Conservation (phyloP, 257 asterid genomes). For the Fraxinus cuspidata region DNA sequence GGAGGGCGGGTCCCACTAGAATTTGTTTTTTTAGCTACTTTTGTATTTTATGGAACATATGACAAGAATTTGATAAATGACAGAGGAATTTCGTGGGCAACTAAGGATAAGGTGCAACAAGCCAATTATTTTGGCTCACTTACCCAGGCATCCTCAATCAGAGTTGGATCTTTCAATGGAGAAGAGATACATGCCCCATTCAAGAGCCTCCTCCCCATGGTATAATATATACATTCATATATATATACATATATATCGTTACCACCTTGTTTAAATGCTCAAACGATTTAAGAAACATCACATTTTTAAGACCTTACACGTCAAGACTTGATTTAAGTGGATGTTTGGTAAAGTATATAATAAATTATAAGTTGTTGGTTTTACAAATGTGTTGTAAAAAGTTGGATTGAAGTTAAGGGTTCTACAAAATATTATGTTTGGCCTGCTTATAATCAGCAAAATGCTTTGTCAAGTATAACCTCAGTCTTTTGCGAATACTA, state of each 20-base stretch:
- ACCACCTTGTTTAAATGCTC: neutral
- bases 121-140: conserved; percentile 96
- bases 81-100: conserved; percentile 99
- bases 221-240: conserved; percentile 17
- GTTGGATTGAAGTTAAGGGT: no score
- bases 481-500: no score
- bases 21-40: neutral
- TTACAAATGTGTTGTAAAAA: no score
- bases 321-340: no score
- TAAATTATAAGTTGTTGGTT: no score
- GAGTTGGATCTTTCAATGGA: conserved; percentile 95
- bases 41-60: neutral
- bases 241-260: no score
- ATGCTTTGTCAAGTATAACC: no score
- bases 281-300: neutral
- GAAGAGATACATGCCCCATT: conserved; percentile 98
- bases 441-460: no score
- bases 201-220: conserved; percentile 97
- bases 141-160: conserved; percentile 86
- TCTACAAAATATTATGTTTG: no score
- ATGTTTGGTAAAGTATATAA: no score
- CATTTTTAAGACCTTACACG: neutral
- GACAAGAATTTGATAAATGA: conserved; percentile 16
- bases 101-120: conserved; percentile 86
- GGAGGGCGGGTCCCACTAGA: neutral